Conservation (phyloP, 345 rosid genomes). For the Leavenworthia alabamica region DNA sequence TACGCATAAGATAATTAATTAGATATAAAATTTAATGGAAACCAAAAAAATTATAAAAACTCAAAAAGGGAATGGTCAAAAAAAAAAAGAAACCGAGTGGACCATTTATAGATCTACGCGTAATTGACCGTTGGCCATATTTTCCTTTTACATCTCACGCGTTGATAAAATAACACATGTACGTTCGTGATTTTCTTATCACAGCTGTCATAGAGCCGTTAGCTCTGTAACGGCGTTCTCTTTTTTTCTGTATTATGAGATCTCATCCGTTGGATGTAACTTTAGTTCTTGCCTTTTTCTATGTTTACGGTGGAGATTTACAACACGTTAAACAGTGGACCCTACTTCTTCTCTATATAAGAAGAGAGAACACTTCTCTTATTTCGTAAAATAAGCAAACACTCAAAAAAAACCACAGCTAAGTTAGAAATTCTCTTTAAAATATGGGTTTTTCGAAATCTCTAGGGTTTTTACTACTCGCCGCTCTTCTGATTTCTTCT, state of each 20-base stretch:
- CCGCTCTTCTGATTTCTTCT: constrained; percentile 15
- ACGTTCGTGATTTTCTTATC: background rate
- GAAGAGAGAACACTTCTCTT: background rate
- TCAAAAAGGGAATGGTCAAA: background rate
- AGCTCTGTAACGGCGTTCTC: constrained; percentile 31
- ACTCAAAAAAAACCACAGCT: background rate
- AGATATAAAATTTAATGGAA: too few relatives aligned
- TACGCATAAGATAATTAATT: too few relatives aligned
- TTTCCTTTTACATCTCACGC: constrained; percentile 18
- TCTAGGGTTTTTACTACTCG: constrained; percentile 12
- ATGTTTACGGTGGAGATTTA: constrained; percentile 4
- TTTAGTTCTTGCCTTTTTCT: background rate
- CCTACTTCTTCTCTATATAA: constrained; percentile 10
- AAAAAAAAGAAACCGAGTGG: background rate
- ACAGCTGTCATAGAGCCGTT: constrained; percentile 33
- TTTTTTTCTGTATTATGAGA: background rate
- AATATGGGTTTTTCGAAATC: constrained; percentile 15
- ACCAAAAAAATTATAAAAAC: background rate
- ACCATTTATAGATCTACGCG: background rate
- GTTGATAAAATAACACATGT: constrained; percentile 8
- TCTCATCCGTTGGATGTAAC: constrained; percentile 13
- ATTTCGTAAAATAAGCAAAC: too few relatives aligned
- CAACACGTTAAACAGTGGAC: background rate
- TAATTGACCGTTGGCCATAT: constrained; percentile 10
- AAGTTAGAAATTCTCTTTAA: background rate